Percentiles rank a stretch among this genome's conserved stretches.
These are phyloP conservation scores for Phytophthora fragariaefolia DNA, from an alignment of 352 stramenopile genomes.

Conservation along the genomic window DNA sequence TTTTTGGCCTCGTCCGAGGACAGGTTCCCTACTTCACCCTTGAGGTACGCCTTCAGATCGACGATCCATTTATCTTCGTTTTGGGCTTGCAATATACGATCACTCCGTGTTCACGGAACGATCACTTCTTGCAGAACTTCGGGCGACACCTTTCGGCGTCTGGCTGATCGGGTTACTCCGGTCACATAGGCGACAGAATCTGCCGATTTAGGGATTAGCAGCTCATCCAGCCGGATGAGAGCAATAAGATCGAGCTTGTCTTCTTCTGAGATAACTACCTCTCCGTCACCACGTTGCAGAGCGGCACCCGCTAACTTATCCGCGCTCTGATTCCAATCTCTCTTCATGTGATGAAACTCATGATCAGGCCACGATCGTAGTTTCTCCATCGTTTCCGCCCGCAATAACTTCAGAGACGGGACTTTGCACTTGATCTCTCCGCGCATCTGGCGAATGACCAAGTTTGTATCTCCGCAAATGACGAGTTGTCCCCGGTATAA, in stretches of 20 bases:
- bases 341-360: constrained; percentile 5
- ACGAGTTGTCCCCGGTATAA: background rate
- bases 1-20: background rate
- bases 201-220: background rate
- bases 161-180: background rate
- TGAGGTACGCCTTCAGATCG: constrained; percentile 10
- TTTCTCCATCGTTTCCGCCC: background rate
- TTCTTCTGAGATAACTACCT: background rate
- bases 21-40: background rate
- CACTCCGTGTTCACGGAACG: background rate
- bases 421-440: constrained; percentile 5
- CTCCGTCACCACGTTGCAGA: background rate
- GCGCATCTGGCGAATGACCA: constrained; percentile 8
- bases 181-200: background rate
- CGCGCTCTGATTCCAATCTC: constrained; percentile 13
- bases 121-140: constrained; percentile 6
- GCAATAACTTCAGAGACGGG: background rate
- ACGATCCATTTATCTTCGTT: constrained; percentile 6
- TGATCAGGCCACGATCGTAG: background rate
- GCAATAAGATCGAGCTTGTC: background rate
- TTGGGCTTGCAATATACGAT: background rate
- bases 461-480: constrained; percentile 10
- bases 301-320: background rate
- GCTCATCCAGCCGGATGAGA: background rate
- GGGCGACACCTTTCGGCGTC: background rate